Evolutionary conservation across 768 basidiomycete species (phyloP).

Genomic region (Punctularia strigosozonata): DNA sequence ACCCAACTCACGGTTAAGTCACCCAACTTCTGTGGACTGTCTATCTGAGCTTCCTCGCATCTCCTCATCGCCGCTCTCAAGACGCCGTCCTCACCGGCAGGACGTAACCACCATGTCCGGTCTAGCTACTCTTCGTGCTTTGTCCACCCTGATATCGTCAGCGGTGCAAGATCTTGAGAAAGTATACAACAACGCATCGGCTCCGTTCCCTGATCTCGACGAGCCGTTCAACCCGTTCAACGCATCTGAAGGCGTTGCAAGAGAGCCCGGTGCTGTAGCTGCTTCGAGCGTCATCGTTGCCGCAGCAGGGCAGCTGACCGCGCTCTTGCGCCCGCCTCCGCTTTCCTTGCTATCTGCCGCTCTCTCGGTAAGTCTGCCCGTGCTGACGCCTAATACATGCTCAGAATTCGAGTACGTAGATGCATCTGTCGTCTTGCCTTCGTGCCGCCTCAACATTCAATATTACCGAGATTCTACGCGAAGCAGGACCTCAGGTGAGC

Average conservation of each 20-base stretch:
- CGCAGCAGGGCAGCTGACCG: not conserved
- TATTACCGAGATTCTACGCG: conserved; percentile 28
- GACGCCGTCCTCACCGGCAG: too few relatives aligned
- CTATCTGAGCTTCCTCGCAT: too few relatives aligned
- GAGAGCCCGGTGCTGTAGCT: not conserved
- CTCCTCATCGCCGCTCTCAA: too few relatives aligned
- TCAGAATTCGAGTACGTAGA: not conserved
- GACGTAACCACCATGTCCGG: too few relatives aligned
- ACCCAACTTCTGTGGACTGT: too few relatives aligned
- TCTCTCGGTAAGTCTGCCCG: not conserved
- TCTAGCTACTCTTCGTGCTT: too few relatives aligned
- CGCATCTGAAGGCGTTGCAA: not conserved
- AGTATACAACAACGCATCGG: not conserved
- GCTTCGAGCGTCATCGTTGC: not conserved
- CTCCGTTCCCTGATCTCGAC: not conserved
- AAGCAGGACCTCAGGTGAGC: conserved; percentile 24
- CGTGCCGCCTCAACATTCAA: conserved; percentile 18
- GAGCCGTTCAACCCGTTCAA: not conserved
- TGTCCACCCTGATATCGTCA: too few relatives aligned
- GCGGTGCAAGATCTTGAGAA: too few relatives aligned
- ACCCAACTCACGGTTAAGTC: too few relatives aligned
- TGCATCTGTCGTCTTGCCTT: conserved; percentile 5
- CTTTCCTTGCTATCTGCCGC: not conserved
- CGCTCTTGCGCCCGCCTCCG: not conserved
- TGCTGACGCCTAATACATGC: not conserved